Conservation (phyloP, 345 rosid species). For the Ceriops tagal region DNA sequence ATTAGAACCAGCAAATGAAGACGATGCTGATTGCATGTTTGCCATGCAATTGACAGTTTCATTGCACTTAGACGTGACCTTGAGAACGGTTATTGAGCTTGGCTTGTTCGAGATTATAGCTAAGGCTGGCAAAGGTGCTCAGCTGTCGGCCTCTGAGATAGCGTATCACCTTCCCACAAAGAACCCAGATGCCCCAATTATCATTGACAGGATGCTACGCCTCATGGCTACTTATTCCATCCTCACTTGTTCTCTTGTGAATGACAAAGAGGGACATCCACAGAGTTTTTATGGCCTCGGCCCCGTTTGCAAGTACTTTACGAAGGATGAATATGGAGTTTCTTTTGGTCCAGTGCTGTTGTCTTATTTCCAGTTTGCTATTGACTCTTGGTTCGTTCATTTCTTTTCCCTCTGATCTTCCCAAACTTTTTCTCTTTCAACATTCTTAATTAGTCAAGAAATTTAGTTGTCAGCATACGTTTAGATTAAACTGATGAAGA, state of each 20-base stretch:
- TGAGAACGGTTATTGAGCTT: neutral
- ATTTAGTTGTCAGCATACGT: too few relatives aligned
- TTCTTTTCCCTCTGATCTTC: too few relatives aligned
- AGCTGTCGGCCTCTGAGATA: conserved; percentile 9
- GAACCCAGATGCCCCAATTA: neutral
- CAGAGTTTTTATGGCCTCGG: neutral
- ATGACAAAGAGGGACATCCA: neutral
- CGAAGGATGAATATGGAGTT: neutral
- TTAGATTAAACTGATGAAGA: too few relatives aligned
- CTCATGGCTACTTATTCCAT: neutral
- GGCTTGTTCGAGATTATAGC: conserved; percentile 7
- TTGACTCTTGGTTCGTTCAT: too few relatives aligned
- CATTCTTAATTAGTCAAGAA: too few relatives aligned
- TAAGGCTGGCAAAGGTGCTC: conserved; percentile 3
- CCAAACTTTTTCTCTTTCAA: too few relatives aligned
- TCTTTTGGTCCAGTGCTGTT: too few relatives aligned
- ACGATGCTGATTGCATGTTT: too few relatives aligned
- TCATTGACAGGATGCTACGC: conserved; percentile 4
- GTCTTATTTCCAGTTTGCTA: too few relatives aligned
- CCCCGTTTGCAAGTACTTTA: neutral
- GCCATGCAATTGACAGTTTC: too few relatives aligned
- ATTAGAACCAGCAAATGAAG: too few relatives aligned
- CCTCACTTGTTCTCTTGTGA: neutral
- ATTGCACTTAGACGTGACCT: too few relatives aligned
- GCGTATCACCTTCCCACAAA: conserved; percentile 3